Percentiles rank a stretch among this genome's conserved stretches.
Conservation (phyloP, 306 rosid species). For the Trifolium pratense region DNA sequence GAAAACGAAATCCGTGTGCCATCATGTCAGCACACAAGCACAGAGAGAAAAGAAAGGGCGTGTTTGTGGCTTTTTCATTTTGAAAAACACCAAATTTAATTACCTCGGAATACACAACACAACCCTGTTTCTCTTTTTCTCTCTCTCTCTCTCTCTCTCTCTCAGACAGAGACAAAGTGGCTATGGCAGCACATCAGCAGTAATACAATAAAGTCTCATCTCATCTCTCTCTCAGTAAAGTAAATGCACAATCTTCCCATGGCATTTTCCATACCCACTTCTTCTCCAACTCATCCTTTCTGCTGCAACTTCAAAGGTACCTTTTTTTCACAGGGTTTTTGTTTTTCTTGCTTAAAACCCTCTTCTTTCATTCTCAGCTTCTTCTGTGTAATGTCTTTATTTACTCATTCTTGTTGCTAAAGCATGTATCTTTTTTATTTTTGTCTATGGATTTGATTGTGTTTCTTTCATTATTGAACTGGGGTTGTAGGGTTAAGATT, state of each 20-base stretch:
- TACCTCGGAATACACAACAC: constrained; percentile 40
- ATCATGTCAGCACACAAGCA: constrained; percentile 17
- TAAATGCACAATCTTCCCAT: constrained; percentile 37
- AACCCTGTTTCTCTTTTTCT: constrained; percentile 21
- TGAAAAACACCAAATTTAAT: constrained; percentile 42
- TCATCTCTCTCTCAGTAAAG: not conserved
- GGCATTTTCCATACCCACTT: constrained; percentile 42
- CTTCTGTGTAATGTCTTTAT: not conserved
- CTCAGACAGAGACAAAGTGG: not conserved
- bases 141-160: not conserved
- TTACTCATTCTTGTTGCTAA: not conserved
- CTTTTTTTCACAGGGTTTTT: no score
- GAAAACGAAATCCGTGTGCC: not conserved
- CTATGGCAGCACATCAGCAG: not conserved
- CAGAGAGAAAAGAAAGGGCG: not conserved
- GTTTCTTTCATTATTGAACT: not conserved
- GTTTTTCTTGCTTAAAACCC: no score
- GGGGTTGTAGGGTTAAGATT: not conserved
- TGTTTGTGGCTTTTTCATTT: constrained; percentile 41
- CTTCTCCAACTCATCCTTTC: constrained; percentile 41
- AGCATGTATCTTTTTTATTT: not conserved
- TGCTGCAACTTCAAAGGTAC: constrained; percentile 45
- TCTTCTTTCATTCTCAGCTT: not conserved
- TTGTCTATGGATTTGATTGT: not conserved
- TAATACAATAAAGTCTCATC: not conserved